phyloP scores from a whole-genome alignment of 202 grass and related monocot genomes.

The Cymbopogon flexuosus region DNA sequence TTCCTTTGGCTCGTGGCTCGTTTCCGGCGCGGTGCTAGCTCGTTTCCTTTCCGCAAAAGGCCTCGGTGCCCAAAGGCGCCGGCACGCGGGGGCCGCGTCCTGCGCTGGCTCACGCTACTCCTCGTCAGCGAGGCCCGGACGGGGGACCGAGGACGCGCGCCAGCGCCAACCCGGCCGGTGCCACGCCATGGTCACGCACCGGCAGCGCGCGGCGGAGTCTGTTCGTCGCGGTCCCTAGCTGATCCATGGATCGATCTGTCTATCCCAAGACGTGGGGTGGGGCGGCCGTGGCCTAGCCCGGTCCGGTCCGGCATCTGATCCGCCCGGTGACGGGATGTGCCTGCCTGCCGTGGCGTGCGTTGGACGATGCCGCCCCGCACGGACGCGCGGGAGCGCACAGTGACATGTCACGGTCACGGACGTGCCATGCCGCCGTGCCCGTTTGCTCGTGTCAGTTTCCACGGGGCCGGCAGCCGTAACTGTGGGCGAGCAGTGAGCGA shows the following conservation, averaged over 20 bases:
- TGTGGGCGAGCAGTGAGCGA: conserved; percentile 21
- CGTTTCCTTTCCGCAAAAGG: too few relatives aligned
- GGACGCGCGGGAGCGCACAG: not conserved
- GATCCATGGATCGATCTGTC: not conserved
- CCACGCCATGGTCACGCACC: not conserved
- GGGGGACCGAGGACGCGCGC: not conserved
- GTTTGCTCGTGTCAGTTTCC: conserved; percentile 43
- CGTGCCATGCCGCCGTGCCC: conserved; percentile 19
- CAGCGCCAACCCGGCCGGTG: not conserved
- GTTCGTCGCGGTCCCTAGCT: not conserved
- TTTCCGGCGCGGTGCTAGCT: not conserved
- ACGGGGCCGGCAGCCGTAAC: conserved; percentile 20
- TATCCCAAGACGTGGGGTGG: not conserved
- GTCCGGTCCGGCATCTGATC: conserved; percentile 14
- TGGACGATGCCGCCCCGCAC: conserved; percentile 14
- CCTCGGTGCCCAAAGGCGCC: not conserved
- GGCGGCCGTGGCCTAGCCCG: not conserved
- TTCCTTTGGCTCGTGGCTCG: not conserved
- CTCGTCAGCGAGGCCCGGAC: not conserved
- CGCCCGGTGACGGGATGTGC: not conserved
- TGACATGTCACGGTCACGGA: conserved; percentile 17
- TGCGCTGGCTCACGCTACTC: not conserved
- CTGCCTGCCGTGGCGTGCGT: not conserved
- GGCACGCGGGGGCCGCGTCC: conserved; percentile 10
- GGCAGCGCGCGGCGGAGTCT: not conserved